These are phyloP conservation scores for Plectosphaerella plurivora DNA, from an alignment of 2,329 filamentous ascomycete genomes.

Conservation along the genomic window DNA sequence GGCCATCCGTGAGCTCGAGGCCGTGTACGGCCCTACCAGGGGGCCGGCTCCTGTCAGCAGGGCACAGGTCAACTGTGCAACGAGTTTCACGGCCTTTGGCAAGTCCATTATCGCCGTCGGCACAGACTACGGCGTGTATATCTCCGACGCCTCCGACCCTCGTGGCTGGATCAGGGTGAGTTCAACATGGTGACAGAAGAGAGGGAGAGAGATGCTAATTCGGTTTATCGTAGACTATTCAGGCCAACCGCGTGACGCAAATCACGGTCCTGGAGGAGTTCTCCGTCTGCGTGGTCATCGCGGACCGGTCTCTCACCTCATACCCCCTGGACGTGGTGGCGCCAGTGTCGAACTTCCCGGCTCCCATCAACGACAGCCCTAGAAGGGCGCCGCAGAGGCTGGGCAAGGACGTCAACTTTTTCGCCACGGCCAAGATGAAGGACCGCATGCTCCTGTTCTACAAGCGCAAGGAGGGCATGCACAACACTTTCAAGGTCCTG, in stretches of 20 bases:
- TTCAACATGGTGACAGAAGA: slow-evolving; percentile 9
- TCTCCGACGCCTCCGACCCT: slow-evolving; percentile 83
- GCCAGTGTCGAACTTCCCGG: slow-evolving; percentile 56
- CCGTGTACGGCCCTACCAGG: slow-evolving; percentile 64
- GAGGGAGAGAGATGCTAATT: slow-evolving; percentile 7
- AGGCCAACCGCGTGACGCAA: slow-evolving; percentile 75
- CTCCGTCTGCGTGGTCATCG: slow-evolving; percentile 83
- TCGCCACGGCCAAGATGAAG: slow-evolving; percentile 95
- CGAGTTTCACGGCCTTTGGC: slow-evolving; percentile 79
- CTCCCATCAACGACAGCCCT: slow-evolving; percentile 64
- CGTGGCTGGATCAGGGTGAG: slow-evolving; percentile 85
- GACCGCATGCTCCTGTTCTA: slow-evolving; percentile 92
- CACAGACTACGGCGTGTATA: slow-evolving; percentile 90
- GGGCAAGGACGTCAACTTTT: slow-evolving; percentile 92
- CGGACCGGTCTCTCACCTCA: slow-evolving; percentile 86
- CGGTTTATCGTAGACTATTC: slow-evolving; percentile 58
- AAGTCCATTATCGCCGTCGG: slow-evolving; percentile 89
- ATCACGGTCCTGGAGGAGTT: slow-evolving; percentile 95
- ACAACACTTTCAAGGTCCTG: slow-evolving; percentile 93
- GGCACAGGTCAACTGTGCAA: slow-evolving; percentile 87
- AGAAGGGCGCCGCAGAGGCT: slow-evolving; percentile 89
- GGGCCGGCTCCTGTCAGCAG: slow-evolving; percentile 76
- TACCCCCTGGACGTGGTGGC: slow-evolving; percentile 87
- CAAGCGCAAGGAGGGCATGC: slow-evolving; percentile 89
- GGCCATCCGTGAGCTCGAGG: slow-evolving; percentile 84